A percentile compares a stretch with the other conserved stretches of the same genome.
phyloP scores from a whole-genome alignment of 2,329 filamentous ascomycete species.

The Pseudogymnoascus sp. region DNA sequence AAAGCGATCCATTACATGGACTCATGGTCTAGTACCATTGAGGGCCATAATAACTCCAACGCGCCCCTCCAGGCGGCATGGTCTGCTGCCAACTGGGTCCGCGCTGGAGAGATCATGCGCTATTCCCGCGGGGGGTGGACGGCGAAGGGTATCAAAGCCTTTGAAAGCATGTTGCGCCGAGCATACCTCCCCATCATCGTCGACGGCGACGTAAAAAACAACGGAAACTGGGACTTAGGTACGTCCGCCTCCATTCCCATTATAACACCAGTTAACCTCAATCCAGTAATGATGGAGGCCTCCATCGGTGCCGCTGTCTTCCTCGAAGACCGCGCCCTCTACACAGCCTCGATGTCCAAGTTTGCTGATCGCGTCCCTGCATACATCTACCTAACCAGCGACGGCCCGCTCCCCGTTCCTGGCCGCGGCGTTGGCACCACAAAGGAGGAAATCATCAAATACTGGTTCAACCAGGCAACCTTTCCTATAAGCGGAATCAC shows the following conservation, averaged over 20 bases:
- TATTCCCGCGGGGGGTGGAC: slow-evolving; percentile 22
- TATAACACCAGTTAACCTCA: neutral
- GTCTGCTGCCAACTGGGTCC: slow-evolving; percentile 24
- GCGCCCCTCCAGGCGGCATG: slow-evolving; percentile 25
- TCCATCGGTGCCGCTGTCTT: slow-evolving; percentile 22
- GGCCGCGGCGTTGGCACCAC: slow-evolving; percentile 9
- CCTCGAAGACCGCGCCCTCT: slow-evolving; percentile 19
- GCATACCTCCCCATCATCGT: slow-evolving; percentile 23
- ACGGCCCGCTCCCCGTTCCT: slow-evolving; percentile 18
- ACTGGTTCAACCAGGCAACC: slow-evolving; percentile 13
- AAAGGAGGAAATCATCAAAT: slow-evolving; percentile 10
- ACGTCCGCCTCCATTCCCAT: slow-evolving; percentile 1
- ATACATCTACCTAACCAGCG: slow-evolving; percentile 22
- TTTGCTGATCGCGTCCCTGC: slow-evolving; percentile 23
- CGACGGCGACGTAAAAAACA: slow-evolving; percentile 15
- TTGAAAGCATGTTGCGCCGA: slow-evolving; percentile 22
- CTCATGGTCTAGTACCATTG: slow-evolving; percentile 21
- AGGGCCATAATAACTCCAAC: slow-evolving; percentile 23
- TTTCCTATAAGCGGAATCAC: slow-evolving; percentile 15
- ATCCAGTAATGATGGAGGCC: slow-evolving; percentile 23
- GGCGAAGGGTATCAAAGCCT: slow-evolving; percentile 16
- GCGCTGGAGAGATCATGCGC: slow-evolving; percentile 25
- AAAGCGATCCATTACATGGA: slow-evolving; percentile 25
- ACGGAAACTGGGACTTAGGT: slow-evolving; percentile 25
- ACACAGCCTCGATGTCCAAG: slow-evolving; percentile 20